phyloP scores from a whole-genome alignment of 257 asterid species.

The Nicotiana noctiflora region DNA sequence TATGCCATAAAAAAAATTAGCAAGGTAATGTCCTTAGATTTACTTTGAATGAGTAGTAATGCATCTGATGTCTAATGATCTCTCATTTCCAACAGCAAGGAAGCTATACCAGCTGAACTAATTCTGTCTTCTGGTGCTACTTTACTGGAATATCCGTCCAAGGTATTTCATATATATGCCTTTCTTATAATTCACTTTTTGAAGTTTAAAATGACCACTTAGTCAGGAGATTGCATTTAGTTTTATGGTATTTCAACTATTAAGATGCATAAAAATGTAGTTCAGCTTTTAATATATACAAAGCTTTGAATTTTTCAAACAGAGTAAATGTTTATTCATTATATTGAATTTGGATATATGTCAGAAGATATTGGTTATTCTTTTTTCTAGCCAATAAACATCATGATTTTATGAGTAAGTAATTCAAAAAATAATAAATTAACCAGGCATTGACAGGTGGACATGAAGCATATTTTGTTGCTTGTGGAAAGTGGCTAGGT shows the following conservation, averaged over 20 bases:
- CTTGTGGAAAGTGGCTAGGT: conserved; percentile 70
- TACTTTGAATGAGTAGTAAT: not conserved
- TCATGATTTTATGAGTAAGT: conserved; percentile 28
- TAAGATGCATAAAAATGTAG: not conserved
- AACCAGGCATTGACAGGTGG: conserved; percentile 96
- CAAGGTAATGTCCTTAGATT: not conserved
- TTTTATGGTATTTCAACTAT: not conserved
- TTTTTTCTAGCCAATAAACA: not conserved
- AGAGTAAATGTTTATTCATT: not conserved
- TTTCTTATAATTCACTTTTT: not conserved
- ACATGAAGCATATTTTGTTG: conserved; percentile 81
- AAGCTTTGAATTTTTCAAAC: not conserved
- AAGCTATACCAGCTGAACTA: conserved; percentile 24
- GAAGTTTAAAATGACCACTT: not conserved
- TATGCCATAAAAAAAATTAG: not conserved
- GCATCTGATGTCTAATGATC: not conserved
- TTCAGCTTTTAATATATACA: not conserved
- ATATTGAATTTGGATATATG: conserved; percentile 3
- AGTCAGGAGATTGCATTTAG: not conserved
- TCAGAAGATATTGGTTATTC: conserved; percentile 11
- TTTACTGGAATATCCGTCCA: conserved; percentile 66
- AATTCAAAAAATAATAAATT: conserved; percentile 51
- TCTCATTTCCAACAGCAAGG: conserved; percentile 45
- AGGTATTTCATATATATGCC: conserved; percentile 42
- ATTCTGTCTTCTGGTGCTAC: conserved; percentile 73